These are phyloP conservation scores for Mycena vitilis DNA, from an alignment of 768 basidiomycete genomes.

Conservation along the genomic window DNA sequence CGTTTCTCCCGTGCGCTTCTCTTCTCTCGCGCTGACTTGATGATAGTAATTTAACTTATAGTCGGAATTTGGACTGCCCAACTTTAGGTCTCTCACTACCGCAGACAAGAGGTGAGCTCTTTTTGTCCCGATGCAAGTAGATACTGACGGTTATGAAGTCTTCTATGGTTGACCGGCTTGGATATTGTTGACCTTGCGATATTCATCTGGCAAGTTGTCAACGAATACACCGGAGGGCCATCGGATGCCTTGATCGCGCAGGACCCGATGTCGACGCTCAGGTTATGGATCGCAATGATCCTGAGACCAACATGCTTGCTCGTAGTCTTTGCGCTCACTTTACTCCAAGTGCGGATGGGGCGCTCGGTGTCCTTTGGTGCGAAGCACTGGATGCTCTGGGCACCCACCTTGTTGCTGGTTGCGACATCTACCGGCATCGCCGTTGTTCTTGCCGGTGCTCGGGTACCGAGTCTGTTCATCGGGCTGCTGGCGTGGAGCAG, in stretches of 20 bases:
- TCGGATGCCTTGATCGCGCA: constrained; percentile 55
- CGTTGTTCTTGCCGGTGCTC: constrained; percentile 66
- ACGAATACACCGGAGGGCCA: constrained; percentile 61
- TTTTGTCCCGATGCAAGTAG: not conserved
- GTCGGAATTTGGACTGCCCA: constrained; percentile 83
- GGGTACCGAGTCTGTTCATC: constrained; percentile 65
- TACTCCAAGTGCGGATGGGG: constrained; percentile 78
- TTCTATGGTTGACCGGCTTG: constrained; percentile 77
- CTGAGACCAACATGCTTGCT: constrained; percentile 77
- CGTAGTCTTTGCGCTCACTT: constrained; percentile 67
- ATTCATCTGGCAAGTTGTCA: constrained; percentile 75
- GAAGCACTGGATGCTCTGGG: constrained; percentile 83
- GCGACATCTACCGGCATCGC: constrained; percentile 69
- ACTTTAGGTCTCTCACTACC: constrained; percentile 72
- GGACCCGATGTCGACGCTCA: constrained; percentile 64
- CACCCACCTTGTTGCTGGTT: constrained; percentile 67
- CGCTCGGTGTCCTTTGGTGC: constrained; percentile 75
- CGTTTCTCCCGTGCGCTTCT: constrained; percentile 72
- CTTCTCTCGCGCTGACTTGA: constrained; percentile 27
- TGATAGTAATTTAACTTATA: constrained; percentile 47
- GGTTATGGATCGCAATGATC: constrained; percentile 78
- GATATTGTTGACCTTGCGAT: constrained; percentile 71
- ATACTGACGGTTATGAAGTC: constrained; percentile 42
- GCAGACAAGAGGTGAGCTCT: constrained; percentile 68
- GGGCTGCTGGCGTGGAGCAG: constrained; percentile 72